phyloP scores from a whole-genome alignment of 345 rosid genomes.

The Rhodamnia rubescens region DNA sequence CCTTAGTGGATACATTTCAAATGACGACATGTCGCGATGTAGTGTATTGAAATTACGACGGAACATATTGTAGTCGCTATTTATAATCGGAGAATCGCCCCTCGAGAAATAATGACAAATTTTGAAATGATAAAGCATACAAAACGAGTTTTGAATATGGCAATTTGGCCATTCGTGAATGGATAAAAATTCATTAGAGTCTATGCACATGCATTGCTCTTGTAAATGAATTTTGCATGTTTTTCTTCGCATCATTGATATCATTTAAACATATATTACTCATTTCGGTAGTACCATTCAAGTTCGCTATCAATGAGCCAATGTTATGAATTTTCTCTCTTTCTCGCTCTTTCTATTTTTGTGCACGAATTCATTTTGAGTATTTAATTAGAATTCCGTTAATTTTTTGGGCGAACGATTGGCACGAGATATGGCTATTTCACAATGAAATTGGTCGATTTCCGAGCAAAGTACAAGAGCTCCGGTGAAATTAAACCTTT shows the following conservation, averaged over 20 bases:
- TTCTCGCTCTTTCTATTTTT: too few relatives aligned
- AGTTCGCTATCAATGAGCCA: not conserved
- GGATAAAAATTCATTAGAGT: not conserved
- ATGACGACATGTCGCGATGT: not conserved
- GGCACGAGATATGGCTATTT: not conserved
- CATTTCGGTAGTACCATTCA: not conserved
- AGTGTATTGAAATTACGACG: not conserved
- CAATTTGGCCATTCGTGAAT: not conserved
- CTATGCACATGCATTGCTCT: not conserved
- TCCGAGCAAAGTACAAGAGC: not conserved
- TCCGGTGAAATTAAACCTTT: not conserved
- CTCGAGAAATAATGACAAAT: accelerated
- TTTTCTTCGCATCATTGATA: not conserved
- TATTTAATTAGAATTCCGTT: accelerated
- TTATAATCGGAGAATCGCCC: not conserved
- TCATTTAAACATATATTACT: not conserved
- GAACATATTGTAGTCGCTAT: accelerated
- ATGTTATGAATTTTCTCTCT: not conserved
- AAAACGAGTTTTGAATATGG: not conserved
- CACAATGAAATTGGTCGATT: not conserved
- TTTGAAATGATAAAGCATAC: not conserved
- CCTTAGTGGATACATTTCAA: too few relatives aligned
- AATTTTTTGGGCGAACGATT: accelerated
- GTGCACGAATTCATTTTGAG: not conserved
- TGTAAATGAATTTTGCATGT: not conserved